phyloP scores from a whole-genome alignment of 2,329 filamentous ascomycete genomes.

The Arthrobotrys musiformis region DNA sequence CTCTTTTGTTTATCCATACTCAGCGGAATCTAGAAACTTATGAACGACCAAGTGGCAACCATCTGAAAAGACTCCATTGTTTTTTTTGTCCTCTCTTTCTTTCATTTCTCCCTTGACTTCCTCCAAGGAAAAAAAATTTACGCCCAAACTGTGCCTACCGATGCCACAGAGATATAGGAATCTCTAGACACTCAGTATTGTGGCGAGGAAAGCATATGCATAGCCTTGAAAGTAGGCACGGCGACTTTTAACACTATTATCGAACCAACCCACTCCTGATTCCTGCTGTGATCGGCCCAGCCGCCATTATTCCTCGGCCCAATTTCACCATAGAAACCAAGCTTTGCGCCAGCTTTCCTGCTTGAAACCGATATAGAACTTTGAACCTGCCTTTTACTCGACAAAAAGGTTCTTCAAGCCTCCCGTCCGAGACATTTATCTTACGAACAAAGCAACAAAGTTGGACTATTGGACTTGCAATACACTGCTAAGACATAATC shows the following conservation, averaged over 20 bases:
- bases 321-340: background rate
- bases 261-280: background rate
- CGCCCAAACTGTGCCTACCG: background rate
- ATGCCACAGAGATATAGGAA: background rate
- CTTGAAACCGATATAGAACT: conserved; percentile 5
- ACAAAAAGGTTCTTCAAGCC: background rate
- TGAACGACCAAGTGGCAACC: background rate
- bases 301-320: background rate
- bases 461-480: background rate
- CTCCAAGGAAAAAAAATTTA: background rate
- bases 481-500: conserved; percentile 2
- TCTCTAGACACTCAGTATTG: background rate
- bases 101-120: background rate
- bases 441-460: conserved; percentile 7
- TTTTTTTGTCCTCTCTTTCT: background rate
- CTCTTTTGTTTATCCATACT: conserved; percentile 12
- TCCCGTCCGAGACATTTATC: conserved; percentile 7
- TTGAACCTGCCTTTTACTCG: background rate
- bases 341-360: background rate
- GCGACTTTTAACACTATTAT: conserved; percentile 23
- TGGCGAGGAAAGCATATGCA: background rate
- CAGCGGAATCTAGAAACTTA: background rate
- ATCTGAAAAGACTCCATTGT: background rate
- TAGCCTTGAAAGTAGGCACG: background rate
- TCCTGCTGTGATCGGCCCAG: background rate